Evolutionary conservation across 768 basidiomycete genomes (phyloP), one percentile per base, ranked within the genome.

Genomic region (Rubroboletus satanas): DNA sequence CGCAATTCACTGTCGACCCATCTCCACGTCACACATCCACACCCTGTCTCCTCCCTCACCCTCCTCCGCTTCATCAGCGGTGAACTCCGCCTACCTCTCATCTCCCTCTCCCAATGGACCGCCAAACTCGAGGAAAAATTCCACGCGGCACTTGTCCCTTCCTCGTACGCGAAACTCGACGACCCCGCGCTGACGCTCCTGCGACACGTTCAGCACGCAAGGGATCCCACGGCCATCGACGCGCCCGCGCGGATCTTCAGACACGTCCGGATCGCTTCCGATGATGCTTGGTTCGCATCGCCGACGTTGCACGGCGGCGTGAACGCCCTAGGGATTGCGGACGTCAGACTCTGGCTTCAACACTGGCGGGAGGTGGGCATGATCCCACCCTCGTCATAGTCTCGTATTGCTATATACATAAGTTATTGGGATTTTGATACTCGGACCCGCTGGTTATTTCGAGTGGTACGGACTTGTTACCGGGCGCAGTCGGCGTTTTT

Each of bases 11-110:
- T 8, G 2, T 43, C 57, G 4, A 11, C 53, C 1, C 51, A 49
- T 9, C 47, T 54, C 33, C 51, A 65, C 36, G 2, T 67, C 41
- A 53, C 37, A 0, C 66, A 59, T 7, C 63, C 60, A 15, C 18
- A 0, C 14, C 51, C 65, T 5, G 17, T 53, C 12, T 60, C 58
- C 18, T 39, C 48, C 15, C 38, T 47, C n/a, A 4, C 48, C 9
- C 62, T 61, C 42, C 55, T 63, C 39, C 47, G 38, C n/a, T 33
- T 5, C 15, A 35, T 60, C 33, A 31, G 54, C 18, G 35, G 35
- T 5, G 52, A 55, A 1, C 55, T 66, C 28, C 4, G 17, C 15
- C 46, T 63, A 7, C 58, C 54, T 6, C 47, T 62, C 26, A 28
- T 63, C 10, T 18, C 52, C 4, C 47, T 54, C 43, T 5, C 52